Evolutionary conservation across 2,329 filamentous ascomycete species (phyloP).

Genomic region (Dactylellina leptospora): DNA sequence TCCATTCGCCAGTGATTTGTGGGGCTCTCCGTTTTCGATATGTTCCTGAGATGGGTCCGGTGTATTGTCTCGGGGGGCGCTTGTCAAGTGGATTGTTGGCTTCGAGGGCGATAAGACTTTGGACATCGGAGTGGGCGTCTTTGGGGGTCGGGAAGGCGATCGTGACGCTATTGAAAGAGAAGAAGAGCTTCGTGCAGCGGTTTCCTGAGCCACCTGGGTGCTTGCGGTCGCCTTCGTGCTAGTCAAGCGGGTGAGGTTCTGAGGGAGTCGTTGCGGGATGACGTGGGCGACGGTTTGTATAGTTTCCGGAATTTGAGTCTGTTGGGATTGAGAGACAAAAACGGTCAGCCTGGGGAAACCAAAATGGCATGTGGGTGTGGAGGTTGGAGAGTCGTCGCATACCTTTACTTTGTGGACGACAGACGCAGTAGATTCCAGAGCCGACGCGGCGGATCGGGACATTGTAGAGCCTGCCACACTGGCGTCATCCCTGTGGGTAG

Average conservation of each 20-base stretch:
- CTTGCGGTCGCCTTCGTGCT: slow-evolving; percentile 40
- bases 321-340: slow-evolving; percentile 4
- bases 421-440: slow-evolving; percentile 47
- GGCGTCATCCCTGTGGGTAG: slow-evolving; percentile 43
- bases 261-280: slow-evolving; percentile 46
- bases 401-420: slow-evolving; percentile 53
- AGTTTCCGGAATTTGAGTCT: slow-evolving; percentile 44
- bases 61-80: slow-evolving; percentile 11
- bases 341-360: background rate
- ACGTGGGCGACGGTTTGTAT: slow-evolving; percentile 36
- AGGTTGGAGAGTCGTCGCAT: background rate
- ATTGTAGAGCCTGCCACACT: slow-evolving; percentile 47
- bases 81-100: slow-evolving; percentile 47
- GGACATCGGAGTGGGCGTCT: slow-evolving; percentile 41
- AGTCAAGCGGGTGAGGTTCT: slow-evolving; percentile 40
- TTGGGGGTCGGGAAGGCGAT: slow-evolving; percentile 2
- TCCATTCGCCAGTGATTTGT: slow-evolving; percentile 17
- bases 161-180: no score
- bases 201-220: slow-evolving; percentile 44
- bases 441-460: slow-evolving; percentile 40
- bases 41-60: background rate
- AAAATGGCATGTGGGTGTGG: slow-evolving; percentile 2
- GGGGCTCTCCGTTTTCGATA: slow-evolving; percentile 13
- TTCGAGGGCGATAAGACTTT: slow-evolving; percentile 41
- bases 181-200: slow-evolving; percentile 25